Percentiles rank a stretch among this genome's conserved stretches.
Conservation (phyloP, 257 asterid species). For the Ilex aquifolium region DNA sequence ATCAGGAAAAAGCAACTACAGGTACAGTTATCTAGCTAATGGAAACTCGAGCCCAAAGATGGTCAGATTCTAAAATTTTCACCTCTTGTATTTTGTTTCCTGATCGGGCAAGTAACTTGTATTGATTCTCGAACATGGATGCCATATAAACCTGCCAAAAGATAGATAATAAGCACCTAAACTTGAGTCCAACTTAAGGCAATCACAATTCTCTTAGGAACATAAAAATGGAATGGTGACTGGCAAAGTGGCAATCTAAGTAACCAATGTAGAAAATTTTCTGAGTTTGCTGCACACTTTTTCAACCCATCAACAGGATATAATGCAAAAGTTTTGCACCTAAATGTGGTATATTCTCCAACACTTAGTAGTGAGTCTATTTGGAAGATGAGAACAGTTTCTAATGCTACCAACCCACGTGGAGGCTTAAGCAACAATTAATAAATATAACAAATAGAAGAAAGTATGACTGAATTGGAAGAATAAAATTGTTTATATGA, state of each 20-base stretch:
- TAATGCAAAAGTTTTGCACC: no score
- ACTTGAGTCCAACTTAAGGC: background rate
- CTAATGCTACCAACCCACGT: no score
- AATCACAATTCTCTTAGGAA: background rate
- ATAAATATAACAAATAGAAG: no score
- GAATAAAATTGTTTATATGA: no score
- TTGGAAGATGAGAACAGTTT: no score
- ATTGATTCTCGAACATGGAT: constrained; percentile 71
- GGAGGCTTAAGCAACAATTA: no score
- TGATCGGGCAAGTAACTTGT: constrained; percentile 93
- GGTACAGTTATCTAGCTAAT: background rate
- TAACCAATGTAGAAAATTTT: no score
- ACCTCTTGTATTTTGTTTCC: constrained; percentile 92
- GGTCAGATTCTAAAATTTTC: constrained; percentile 10
- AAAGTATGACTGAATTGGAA: no score
- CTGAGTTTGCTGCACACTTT: no score
- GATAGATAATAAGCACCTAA: background rate
- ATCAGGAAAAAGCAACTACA: background rate
- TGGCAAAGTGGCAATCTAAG: background rate
- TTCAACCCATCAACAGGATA: no score
- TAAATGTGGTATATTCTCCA: no score
- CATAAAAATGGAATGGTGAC: background rate
- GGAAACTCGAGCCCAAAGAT: background rate
- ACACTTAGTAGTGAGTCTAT: no score
- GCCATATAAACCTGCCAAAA: constrained; percentile 78